Base-by-base conservation (phyloP, 495 filamentous ascomycete genomes). In the Thermothielavioides terrestris region DNA sequence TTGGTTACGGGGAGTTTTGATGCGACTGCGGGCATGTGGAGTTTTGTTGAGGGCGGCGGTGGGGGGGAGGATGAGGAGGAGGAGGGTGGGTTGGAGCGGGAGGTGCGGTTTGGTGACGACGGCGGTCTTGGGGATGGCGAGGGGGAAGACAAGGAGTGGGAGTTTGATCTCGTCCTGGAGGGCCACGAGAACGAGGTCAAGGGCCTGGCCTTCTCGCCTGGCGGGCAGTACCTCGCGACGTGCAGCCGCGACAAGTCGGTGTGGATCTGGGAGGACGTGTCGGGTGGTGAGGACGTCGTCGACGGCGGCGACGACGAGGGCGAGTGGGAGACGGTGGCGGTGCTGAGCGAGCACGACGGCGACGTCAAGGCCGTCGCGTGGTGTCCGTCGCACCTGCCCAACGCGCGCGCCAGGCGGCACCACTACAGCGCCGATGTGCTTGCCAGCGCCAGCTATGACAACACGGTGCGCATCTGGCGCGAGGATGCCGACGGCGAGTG, bases 251-350 rank as follows among this genome's bases (percentile, higher is more conserved):
- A 98, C 65, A 96, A 96, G 70, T 84, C 79, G 20, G 86, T 98
- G n/a, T 98, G 92, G 92, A 85, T 98, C 42, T 98, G 92, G 92
- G 92, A 98, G 66, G 90, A 95, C 61, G 76, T 97, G 3, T 76
- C 75, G 7, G 3, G n/a, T 17, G 62, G 60, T 4, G 66, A 70
- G 17, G 81, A 81, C 30, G 36, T 26, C 8, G 49, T 35, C 0
- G 45, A 28, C 1, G 55, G 37, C 0, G 46, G 30, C 0, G 61
- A 57, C 12, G 86, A 80, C 6, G 89, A 91, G 23, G 91, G 95
- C 60, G 90, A 95, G 53, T 96, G 86, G 63, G 92, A 98, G 78
- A 96, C 92, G 6, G 79, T 96, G 6, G 91, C 91, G 0, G 91
- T 98, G 47, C 74, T 96, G 66, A 84, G 83, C 66, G 92, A 97